Conservation (phyloP, 2,329 filamentous ascomycete species). For the Graphiopsis chlorocephala region DNA sequence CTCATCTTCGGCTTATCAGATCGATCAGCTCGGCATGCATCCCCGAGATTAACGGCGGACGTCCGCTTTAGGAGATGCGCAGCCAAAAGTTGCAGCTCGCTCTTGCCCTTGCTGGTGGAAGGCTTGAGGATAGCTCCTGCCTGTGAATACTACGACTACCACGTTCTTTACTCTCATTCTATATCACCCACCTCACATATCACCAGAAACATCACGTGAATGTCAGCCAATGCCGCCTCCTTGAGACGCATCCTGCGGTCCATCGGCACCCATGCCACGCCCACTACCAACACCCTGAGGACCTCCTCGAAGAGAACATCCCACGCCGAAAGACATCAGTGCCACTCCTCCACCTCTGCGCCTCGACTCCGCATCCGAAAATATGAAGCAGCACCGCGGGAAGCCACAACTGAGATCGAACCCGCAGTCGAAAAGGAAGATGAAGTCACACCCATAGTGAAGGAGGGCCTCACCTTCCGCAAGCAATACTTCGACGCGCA, state of each 20-base stretch:
- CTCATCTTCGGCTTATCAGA: background rate
- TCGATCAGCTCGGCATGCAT: background rate
- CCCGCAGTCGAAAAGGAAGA: background rate
- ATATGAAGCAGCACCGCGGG: background rate
- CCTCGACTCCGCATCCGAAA: background rate
- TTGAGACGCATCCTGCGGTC: conserved; percentile 14
- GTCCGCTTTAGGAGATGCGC: background rate
- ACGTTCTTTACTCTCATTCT: no score
- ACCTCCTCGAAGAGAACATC: background rate
- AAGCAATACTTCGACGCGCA: background rate
- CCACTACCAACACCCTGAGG: background rate
- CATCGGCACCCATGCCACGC: background rate
- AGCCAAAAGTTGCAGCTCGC: background rate
- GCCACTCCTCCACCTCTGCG: background rate
- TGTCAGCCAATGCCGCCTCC: conserved; percentile 15
- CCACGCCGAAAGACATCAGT: background rate
- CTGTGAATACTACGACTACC: background rate
- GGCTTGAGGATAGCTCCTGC: background rate
- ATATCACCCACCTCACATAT: no score
- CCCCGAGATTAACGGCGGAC: background rate
- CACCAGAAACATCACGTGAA: background rate
- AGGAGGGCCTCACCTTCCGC: background rate
- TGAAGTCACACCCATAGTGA: background rate
- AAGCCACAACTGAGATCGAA: background rate
- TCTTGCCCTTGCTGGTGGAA: background rate